Conservation (phyloP, 2,329 filamentous ascomycete species). For the Phyllosticta citriasiana region DNA sequence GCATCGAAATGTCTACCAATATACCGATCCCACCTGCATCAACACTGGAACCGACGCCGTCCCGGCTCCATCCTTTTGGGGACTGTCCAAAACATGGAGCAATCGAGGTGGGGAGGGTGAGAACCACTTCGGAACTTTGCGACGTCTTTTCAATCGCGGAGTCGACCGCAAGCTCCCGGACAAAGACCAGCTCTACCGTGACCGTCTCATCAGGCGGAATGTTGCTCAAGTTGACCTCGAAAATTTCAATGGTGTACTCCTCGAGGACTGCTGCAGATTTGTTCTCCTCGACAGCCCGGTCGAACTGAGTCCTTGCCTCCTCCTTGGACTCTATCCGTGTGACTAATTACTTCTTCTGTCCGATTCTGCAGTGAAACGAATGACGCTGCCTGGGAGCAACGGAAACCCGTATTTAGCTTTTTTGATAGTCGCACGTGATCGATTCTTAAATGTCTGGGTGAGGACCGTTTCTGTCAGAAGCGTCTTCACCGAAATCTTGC, state of each 20-base stretch:
- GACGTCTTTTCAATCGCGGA: background rate
- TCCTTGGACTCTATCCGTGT: background rate
- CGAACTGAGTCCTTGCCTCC: conserved; percentile 6
- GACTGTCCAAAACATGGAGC: conserved; percentile 13
- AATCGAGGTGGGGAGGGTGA: conserved; percentile 13
- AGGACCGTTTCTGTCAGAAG: background rate
- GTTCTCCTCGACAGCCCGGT: conserved; percentile 8
- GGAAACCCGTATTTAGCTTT: background rate
- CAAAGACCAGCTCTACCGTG: background rate
- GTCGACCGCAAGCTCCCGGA: background rate
- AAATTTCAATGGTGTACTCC: background rate
- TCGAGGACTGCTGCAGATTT: conserved; percentile 1
- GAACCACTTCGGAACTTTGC: conserved; percentile 6
- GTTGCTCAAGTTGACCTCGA: background rate
- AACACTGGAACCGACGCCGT: background rate
- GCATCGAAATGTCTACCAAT: background rate
- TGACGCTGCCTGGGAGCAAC: background rate
- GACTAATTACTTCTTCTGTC: background rate
- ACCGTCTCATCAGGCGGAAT: background rate
- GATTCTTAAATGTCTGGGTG: background rate
- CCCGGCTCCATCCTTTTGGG: background rate
- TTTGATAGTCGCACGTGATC: background rate
- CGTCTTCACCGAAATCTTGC: background rate
- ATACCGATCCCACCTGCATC: background rate
- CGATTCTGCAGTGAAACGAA: background rate